Conservation (phyloP, 1,284 basidiomycete species). For the Ceratobasidium theobromae region DNA sequence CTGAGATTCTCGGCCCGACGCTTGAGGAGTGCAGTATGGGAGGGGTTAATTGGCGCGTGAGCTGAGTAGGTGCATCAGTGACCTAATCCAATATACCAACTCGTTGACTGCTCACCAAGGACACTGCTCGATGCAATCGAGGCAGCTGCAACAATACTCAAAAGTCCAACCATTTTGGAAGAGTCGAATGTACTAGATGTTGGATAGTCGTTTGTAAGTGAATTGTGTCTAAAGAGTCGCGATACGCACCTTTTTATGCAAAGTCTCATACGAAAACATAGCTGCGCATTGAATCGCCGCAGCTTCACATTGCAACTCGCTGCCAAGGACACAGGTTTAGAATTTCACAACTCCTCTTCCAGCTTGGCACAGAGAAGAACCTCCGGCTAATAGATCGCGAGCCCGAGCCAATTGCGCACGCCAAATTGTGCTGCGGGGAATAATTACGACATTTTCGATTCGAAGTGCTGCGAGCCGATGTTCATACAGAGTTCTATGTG, state of each 20-base stretch:
- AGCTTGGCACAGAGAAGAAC: no score
- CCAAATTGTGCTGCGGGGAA: not conserved
- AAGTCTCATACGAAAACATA: no score
- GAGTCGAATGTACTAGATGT: not conserved
- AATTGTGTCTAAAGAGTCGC: not conserved
- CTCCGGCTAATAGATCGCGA: not conserved
- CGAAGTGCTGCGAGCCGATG: no score
- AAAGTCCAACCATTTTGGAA: not conserved
- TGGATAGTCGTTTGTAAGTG: not conserved
- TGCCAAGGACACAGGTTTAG: not conserved
- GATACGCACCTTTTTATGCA: conserved; percentile 5
- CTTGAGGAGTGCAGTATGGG: conserved; percentile 12
- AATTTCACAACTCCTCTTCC: no score
- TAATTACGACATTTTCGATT: no score
- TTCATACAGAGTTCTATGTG: no score
- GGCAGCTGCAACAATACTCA: not conserved
- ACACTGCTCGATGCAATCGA: not conserved
- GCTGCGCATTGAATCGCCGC: conserved; percentile 13
- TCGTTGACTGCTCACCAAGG: not conserved
- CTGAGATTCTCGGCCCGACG: conserved; percentile 17
- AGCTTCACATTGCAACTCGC: not conserved
- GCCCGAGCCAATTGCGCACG: not conserved
- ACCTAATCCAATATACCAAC: no score
- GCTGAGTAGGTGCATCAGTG: not conserved
- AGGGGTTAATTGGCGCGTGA: not conserved